Percentiles rank a stretch among this genome's conserved stretches.
Conservation (phyloP, 108 stramenopile genomes). For the Tribonema minus region DNA sequence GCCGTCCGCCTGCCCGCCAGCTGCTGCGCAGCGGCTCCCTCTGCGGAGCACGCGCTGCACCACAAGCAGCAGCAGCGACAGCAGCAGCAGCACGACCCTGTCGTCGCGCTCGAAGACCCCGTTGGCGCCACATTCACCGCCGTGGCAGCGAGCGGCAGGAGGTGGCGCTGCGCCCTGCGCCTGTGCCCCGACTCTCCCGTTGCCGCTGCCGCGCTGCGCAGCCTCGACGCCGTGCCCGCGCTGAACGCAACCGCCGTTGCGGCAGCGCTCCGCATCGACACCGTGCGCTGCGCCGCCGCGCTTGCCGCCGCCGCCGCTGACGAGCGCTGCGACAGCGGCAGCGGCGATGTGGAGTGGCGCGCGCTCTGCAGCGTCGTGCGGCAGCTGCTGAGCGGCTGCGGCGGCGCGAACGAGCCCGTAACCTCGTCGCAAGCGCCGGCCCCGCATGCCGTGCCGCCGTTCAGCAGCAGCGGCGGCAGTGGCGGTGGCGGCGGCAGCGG, state of each 20-base stretch:
- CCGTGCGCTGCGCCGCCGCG: background rate
- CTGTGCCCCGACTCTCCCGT: background rate
- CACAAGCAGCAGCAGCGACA: too few relatives aligned
- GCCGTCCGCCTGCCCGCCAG: too few relatives aligned
- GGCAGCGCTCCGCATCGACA: background rate
- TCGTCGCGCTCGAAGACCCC: too few relatives aligned
- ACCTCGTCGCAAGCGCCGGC: too few relatives aligned
- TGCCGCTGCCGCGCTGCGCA: background rate
- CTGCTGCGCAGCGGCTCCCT: too few relatives aligned
- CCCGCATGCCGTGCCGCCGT: too few relatives aligned
- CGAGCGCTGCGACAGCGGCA: background rate
- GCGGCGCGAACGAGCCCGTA: too few relatives aligned
- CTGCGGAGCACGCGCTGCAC: too few relatives aligned
- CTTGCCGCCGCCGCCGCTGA: background rate
- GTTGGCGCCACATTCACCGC: background rate
- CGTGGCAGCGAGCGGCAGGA: too few relatives aligned
- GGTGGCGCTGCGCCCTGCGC: background rate
- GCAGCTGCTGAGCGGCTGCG: constrained; percentile 2
- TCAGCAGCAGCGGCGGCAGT: background rate
- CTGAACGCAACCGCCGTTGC: background rate
- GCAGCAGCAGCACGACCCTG: too few relatives aligned
- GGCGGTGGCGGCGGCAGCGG: background rate
- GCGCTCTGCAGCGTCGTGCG: constrained; percentile 14
- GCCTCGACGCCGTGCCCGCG: background rate
- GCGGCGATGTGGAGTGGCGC: constrained; percentile 12